Base-by-base conservation (phyloP, 208 protist genomes). In the Leishmania turanica region DNA sequence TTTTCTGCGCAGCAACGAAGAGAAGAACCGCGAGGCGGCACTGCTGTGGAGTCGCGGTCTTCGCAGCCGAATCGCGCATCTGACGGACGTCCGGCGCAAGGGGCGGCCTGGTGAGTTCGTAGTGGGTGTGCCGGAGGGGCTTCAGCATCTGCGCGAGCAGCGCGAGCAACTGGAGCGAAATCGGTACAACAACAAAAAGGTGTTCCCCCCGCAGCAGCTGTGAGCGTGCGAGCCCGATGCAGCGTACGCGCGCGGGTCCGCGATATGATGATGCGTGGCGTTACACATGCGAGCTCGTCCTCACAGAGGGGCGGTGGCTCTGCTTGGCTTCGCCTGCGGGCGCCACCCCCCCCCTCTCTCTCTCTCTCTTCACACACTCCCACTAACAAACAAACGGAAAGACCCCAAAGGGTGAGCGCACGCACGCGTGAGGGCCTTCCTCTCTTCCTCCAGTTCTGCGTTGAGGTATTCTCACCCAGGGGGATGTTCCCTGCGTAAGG, bases 81-180 rank as follows among this genome's bases (percentile, higher is more conserved):
- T 98, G 21, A 98, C 95, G 21, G 93, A 98, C 74, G 88, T 94
- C 27, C 92, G 95, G 37, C 88, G 93, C 60, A 92, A 91, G 40
- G 95, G 93, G 7, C 82, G 86, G 15, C 88, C 91, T 2, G 95
- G 92, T 31, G 92, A 96, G 86, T 98, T 97, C 90, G 93, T 98
- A 40, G 83, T 98, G 65, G 95, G 95, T 1, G 95, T 98, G n/a
- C 95, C 95, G 3, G 93, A 98, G 81, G 92, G 93, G 1, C 89
- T 98, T 60, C 86, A 86, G 72, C 85, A 92, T 77, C 85, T 98
- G 66, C 89, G 92, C 4, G 90, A 95, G 79, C 90, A 97, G 81
- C 90, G 95, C 3, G 91, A 91, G 75, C 81, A 80, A 40, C 84
- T 98, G 8, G 92, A 98, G 87, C 84, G 93, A 13, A 91, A 97